phyloP scores from a whole-genome alignment of 345 rosid species.

The Salix udensis region DNA sequence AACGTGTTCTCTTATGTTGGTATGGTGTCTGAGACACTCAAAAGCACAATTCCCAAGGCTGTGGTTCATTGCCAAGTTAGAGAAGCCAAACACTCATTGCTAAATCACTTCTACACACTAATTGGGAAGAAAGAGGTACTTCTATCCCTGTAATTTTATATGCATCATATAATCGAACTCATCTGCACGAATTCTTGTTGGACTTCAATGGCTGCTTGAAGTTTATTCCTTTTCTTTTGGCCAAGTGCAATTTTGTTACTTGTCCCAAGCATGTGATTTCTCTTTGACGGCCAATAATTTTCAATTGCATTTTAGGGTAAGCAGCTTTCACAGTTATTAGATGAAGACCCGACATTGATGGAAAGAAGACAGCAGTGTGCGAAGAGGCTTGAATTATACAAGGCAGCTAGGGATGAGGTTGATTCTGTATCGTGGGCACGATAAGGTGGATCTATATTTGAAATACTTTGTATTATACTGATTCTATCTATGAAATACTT shows the following conservation, averaged over 20 bases:
- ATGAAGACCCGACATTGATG: constrained; percentile 43
- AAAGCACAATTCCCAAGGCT: constrained; percentile 32
- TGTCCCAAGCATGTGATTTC: background rate
- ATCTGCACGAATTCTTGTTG: background rate
- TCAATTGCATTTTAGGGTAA: constrained; percentile 20
- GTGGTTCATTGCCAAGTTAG: constrained; percentile 39
- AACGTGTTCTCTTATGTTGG: constrained; percentile 33
- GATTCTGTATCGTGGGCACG: constrained; percentile 40
- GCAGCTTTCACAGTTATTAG: constrained; percentile 31
- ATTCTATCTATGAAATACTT: too few species aligned
- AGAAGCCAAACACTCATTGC: constrained; percentile 36
- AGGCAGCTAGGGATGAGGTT: constrained; percentile 40
- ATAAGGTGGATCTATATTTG: background rate
- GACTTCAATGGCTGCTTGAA: background rate
- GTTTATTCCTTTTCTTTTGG: background rate
- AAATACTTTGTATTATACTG: background rate
- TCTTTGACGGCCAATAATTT: background rate
- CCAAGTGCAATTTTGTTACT: background rate
- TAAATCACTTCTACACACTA: constrained; percentile 31
- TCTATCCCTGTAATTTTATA: background rate
- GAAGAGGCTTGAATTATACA: constrained; percentile 37
- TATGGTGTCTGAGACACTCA: constrained; percentile 39
- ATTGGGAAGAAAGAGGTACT: constrained; percentile 37
- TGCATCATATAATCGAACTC: background rate
- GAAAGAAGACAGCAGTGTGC: constrained; percentile 37